Conservation (phyloP, 1,284 basidiomycete genomes). For the Cutaneotrichosporon dermatis region DNA sequence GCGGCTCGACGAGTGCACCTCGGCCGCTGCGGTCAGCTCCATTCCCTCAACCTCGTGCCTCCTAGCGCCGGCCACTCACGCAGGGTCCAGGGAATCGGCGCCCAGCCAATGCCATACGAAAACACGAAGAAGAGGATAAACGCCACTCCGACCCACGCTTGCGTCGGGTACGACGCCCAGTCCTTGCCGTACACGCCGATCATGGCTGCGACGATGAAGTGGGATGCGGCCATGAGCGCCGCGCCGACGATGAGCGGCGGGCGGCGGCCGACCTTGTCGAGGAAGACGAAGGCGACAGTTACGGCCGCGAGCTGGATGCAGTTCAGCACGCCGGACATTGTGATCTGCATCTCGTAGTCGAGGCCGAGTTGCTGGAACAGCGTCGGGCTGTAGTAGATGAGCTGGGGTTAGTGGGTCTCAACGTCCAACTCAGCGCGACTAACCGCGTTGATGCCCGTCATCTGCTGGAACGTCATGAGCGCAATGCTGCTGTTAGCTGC, state of each 20-base stretch:
- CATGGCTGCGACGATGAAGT: constrained; percentile 30
- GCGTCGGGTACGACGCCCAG: constrained; percentile 19
- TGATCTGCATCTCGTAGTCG: constrained; percentile 31
- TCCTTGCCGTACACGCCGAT: constrained; percentile 16
- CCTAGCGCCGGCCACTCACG: constrained; percentile 27
- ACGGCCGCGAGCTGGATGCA: constrained; percentile 40
- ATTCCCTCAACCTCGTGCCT: background rate
- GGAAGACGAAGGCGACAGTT: constrained; percentile 35
- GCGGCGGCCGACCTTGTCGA: constrained; percentile 46
- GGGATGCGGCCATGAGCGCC: constrained; percentile 13
- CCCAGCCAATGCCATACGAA: constrained; percentile 18
- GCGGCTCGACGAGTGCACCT: constrained; percentile 10
- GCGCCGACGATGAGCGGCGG: constrained; percentile 30
- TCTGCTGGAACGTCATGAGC: constrained; percentile 36
- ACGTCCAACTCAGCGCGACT: background rate
- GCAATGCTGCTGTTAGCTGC: constrained; percentile 6
- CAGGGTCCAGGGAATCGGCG: constrained; percentile 33
- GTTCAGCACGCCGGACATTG: constrained; percentile 43
- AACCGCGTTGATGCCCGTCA: constrained; percentile 29
- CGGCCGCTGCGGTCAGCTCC: background rate
- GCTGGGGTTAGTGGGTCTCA: background rate
- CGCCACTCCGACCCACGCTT: constrained; percentile 30
- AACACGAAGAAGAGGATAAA: constrained; percentile 27
- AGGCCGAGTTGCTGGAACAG: constrained; percentile 41
- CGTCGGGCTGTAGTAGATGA: constrained; percentile 36